Evolutionary conservation across 768 basidiomycete species (phyloP), one percentile per base, ranked within the genome.

Genomic region (Terana coerulea): DNA sequence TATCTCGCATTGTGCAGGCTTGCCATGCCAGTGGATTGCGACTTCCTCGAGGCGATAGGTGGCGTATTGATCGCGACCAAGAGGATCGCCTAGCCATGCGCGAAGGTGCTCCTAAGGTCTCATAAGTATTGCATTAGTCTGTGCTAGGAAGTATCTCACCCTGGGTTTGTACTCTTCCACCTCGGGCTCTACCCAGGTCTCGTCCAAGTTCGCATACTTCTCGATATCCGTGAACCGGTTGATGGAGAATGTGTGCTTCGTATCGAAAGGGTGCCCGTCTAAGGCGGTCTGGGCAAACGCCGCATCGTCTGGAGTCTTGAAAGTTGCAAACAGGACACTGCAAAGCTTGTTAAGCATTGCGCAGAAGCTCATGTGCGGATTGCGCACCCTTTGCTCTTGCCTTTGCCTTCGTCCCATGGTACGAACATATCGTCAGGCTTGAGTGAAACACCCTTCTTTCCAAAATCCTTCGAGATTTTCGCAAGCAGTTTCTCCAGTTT

Each of bases 31-130:
- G 62, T 83, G 76, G 60, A 99, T 84, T 58, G 86, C 78, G 47
- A 95, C 91, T 57, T 95, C 89, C 61, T 95, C 91, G 41, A 90
- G 91, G 33, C 91, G 84, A 68, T 95, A 94, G 33, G 91, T 94
- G 51, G 91, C 86, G 73, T 93, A 93, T 66, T 99, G 97, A 68
- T 99, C 97, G 54, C 95, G 87, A 30, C 94, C 93, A 68, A 86
- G 84, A 21, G 83, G 75, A 70, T 99, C 97, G 22, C 84, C 91
- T 47, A 98, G 79, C 95, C 95, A 99, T 47, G 91, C 88, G 41
- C 91, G 83, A 55, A 98, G 79, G 72, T 99, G 95, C 67, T 98
- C 97, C 93, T 98, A 58, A 39, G 7, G 48, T 41, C 15, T 40
- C 15, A 17, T 42, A 11, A n/a, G 21, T 36, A 29, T 49, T 45